These are phyloP conservation scores for Lolium rigidum DNA, from an alignment of 176 grass and related monocot genomes.

Conservation along the genomic window DNA sequence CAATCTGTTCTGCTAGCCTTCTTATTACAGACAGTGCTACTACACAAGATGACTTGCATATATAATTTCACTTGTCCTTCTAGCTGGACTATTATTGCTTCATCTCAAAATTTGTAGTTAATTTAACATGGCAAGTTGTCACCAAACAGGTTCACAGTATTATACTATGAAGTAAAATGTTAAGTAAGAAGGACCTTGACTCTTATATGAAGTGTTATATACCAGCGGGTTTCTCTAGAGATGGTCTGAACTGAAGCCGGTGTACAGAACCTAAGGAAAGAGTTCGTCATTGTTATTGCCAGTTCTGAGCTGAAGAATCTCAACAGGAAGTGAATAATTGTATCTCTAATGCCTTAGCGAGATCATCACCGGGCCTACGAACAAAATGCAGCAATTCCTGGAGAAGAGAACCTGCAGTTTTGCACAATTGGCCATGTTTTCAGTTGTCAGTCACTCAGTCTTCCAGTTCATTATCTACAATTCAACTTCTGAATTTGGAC, in stretches of 20 bases:
- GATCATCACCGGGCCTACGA: slow-evolving; percentile 49
- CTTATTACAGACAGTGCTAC: no score
- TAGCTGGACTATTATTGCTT: no score
- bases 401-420: slow-evolving; percentile 51
- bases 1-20: no score
- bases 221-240: slow-evolving; percentile 46
- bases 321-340: slow-evolving; percentile 43
- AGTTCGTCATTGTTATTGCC: slow-evolving; percentile 58
- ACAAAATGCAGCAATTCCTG: slow-evolving; percentile 50
- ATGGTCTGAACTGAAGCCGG: slow-evolving; percentile 35
- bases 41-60: no score
- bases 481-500: no score
- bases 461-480: no score
- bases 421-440: slow-evolving; percentile 36
- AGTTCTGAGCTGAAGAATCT: slow-evolving; percentile 61
- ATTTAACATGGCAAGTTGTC: background rate
- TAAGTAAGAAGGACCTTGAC: slow-evolving; percentile 57
- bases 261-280: slow-evolving; percentile 61
- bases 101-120: background rate
- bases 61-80: no score
- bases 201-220: slow-evolving; percentile 55
- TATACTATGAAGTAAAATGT: slow-evolving; percentile 37
- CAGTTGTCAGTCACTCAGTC: background rate
- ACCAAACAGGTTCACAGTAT: slow-evolving; percentile 41
- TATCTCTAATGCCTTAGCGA: slow-evolving; percentile 56